Conservation (phyloP, 306 rosid genomes). For the Arachis hypogaea region DNA sequence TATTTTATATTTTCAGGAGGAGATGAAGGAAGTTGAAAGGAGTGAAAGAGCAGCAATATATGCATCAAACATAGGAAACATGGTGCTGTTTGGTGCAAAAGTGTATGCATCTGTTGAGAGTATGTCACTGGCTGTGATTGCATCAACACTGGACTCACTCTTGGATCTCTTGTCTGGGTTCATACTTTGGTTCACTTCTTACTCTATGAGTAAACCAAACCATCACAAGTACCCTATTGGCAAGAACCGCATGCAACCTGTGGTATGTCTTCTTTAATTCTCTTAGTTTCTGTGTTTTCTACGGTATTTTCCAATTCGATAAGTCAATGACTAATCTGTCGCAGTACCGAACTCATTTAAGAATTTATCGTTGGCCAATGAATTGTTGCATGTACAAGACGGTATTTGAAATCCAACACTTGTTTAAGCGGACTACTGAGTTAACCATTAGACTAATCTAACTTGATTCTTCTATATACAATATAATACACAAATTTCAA, state of each 20-base stretch:
- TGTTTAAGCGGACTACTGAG: no score
- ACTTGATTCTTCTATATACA: no score
- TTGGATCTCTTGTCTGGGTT: slow-evolving; percentile 93
- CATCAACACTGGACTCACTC: slow-evolving; percentile 92
- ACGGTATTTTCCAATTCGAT: no score
- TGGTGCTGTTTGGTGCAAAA: slow-evolving; percentile 75
- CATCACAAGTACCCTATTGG: slow-evolving; percentile 77
- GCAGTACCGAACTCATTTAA: no score
- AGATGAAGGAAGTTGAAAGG: slow-evolving; percentile 54
- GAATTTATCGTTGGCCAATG: no score
- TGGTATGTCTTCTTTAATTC: slow-evolving; percentile 47
- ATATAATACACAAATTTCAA: no score
- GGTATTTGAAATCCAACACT: no score
- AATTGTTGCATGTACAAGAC: rapidly evolving
- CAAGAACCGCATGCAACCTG: slow-evolving; percentile 93
- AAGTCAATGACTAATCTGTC: no score
- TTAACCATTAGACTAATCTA: no score
- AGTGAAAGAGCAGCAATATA: slow-evolving; percentile 70
- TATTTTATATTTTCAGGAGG: slow-evolving; percentile 46
- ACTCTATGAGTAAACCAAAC: slow-evolving; percentile 87
- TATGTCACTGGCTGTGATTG: slow-evolving; percentile 94
- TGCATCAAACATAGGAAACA: slow-evolving; percentile 74
- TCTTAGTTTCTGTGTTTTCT: no score
- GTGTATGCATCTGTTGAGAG: slow-evolving; percentile 80
- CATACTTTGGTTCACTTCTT: slow-evolving; percentile 82